Conservation (phyloP, 495 filamentous ascomycete genomes). For the Penicillium herquei region DNA sequence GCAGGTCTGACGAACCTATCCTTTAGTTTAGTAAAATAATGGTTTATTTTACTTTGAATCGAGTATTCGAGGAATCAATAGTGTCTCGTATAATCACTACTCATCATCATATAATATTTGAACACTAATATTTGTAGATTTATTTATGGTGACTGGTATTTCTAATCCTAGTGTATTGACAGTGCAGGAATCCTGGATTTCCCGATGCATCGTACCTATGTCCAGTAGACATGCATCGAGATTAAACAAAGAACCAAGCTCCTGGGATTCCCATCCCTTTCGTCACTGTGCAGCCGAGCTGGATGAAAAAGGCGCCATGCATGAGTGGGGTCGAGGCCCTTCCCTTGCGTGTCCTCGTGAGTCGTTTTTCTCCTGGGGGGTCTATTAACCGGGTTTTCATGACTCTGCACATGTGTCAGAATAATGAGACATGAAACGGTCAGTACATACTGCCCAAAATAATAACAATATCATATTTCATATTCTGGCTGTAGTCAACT, state of each 20-base stretch:
- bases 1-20: conserved; percentile 25
- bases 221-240: no score
- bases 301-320: conserved; percentile 17
- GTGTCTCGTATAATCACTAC: neutral
- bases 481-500: no score
- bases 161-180: no score
- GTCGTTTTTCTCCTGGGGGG: conserved; percentile 9
- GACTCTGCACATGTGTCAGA: neutral
- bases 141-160: no score
- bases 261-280: neutral
- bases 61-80: no score
- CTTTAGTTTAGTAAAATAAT: conserved; percentile 4
- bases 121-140: neutral
- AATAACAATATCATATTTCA: no score
- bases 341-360: conserved; percentile 36
- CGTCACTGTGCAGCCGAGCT: conserved; percentile 14
- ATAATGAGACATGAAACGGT: neutral
- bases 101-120: neutral
- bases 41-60: no score
- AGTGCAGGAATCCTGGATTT: no score
- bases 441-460: no score
- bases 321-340: conserved; percentile 4
- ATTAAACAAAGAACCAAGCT: no score
- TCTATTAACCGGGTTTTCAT: no score
- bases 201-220: no score